Conservation (phyloP, 305 asterid species). For the Fraxinus sp. region DNA sequence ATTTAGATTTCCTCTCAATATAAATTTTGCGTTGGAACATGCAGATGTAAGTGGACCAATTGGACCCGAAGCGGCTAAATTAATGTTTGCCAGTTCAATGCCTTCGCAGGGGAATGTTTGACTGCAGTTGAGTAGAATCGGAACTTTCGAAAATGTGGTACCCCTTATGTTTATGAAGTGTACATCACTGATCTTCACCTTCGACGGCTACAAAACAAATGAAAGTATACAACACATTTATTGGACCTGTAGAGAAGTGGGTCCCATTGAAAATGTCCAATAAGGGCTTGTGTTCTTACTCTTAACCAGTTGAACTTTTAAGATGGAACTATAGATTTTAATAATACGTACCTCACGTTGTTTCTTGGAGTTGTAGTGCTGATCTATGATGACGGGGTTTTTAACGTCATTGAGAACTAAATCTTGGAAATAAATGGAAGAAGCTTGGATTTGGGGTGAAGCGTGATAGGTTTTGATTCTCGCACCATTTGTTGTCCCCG, state of each 20-base stretch:
- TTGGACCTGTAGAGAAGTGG: too few species aligned
- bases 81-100: background rate
- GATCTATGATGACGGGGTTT: slow-evolving; percentile 46
- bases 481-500: slow-evolving; percentile 39
- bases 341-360: slow-evolving; percentile 15
- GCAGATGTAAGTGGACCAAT: background rate
- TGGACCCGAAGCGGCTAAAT: background rate
- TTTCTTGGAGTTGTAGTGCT: slow-evolving; percentile 35
- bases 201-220: background rate
- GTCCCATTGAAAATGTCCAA: background rate
- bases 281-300: background rate
- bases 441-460: slow-evolving; percentile 23
- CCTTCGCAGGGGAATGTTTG: background rate
- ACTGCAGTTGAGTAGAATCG: background rate
- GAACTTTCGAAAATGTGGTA: background rate
- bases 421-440: slow-evolving; percentile 31
- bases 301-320: too few species aligned
- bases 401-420: slow-evolving; percentile 26
- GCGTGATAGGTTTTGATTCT: slow-evolving; percentile 41
- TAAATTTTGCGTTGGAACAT: background rate
- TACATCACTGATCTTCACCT: background rate
- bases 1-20: slow-evolving; percentile 13
- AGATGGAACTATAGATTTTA: too few species aligned
- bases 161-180: background rate
- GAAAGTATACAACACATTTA: too few species aligned